phyloP scores from a whole-genome alignment of 1,284 basidiomycete species.

The Leccinum griseonigrum region DNA sequence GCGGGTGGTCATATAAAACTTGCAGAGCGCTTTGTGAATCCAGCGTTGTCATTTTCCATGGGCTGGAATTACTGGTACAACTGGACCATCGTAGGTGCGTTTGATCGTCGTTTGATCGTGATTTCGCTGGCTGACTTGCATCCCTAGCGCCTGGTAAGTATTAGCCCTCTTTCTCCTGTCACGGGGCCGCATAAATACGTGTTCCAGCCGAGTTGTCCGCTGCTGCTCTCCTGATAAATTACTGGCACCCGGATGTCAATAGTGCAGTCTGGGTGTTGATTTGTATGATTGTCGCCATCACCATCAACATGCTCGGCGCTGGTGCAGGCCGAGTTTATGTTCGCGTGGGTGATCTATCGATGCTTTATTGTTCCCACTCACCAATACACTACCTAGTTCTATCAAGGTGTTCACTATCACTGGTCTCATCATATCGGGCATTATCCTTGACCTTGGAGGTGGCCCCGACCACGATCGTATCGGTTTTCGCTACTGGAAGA shows the following conservation, averaged over 20 bases:
- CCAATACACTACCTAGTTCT: conserved; percentile 36
- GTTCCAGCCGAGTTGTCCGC: background rate
- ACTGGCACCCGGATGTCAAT: too few relatives aligned
- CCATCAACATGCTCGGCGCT: conserved; percentile 63
- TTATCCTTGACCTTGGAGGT: too few relatives aligned
- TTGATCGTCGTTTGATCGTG: background rate
- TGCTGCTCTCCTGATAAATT: too few relatives aligned
- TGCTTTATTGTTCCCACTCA: background rate
- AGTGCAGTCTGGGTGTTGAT: conserved; percentile 49
- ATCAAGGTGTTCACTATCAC: conserved; percentile 46
- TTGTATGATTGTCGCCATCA: conserved; percentile 27
- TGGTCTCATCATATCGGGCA: too few relatives aligned
- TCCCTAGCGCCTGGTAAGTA: conserved; percentile 29
- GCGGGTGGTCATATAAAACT: conserved; percentile 66
- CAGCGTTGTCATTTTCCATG: conserved; percentile 66
- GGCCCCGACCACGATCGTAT: too few relatives aligned
- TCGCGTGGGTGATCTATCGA: conserved; percentile 35
- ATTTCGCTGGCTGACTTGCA: conserved; percentile 1
- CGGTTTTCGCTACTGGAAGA: too few relatives aligned
- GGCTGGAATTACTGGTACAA: conserved; percentile 74
- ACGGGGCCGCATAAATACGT: background rate
- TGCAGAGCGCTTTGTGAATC: conserved; percentile 71
- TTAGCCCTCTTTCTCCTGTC: background rate
- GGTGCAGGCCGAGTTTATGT: conserved; percentile 52
- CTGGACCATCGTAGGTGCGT: conserved; percentile 51